Conservation (phyloP, 768 basidiomycete species). For the Podaxis sp. region DNA sequence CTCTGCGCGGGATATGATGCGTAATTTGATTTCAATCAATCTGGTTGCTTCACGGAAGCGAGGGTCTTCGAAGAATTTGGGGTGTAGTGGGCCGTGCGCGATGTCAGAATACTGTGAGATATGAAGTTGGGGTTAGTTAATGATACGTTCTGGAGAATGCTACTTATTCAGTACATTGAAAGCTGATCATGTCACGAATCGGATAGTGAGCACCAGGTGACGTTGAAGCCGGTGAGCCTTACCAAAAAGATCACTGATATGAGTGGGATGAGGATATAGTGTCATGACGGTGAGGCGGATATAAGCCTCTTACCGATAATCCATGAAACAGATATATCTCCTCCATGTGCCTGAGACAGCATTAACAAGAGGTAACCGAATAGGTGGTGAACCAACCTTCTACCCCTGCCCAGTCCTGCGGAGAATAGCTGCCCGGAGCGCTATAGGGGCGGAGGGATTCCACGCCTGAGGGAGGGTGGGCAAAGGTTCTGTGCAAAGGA, state of each 20-base stretch:
- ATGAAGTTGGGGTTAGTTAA: conserved; percentile 4
- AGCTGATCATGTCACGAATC: conserved; percentile 18
- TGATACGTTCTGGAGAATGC: conserved; percentile 9
- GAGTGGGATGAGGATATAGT: background rate
- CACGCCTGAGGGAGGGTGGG: conserved; percentile 45
- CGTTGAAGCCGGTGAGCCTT: conserved; percentile 12
- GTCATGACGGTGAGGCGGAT: background rate
- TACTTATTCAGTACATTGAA: conserved; percentile 39
- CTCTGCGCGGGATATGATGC: conserved; percentile 31
- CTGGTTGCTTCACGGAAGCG: conserved; percentile 63
- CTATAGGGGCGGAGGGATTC: conserved; percentile 52
- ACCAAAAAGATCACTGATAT: conserved; percentile 40
- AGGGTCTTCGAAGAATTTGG: conserved; percentile 48
- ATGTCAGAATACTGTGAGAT: conserved; percentile 28
- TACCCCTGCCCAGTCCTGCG: conserved; percentile 68
- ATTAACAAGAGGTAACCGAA: background rate
- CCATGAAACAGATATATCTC: conserved; percentile 74
- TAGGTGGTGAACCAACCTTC: conserved; percentile 34
- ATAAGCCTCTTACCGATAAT: conserved; percentile 51
- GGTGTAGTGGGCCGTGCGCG: conserved; percentile 31
- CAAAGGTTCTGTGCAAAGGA: conserved; percentile 27
- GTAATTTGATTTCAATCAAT: conserved; percentile 53
- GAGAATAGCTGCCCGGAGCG: conserved; percentile 34
- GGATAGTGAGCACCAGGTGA: background rate
- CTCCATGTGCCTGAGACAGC: conserved; percentile 52